A percentile compares a stretch with the other conserved stretches of the same genome.
Conservation (phyloP, 345 rosid genomes). For the Pugionium dolabratum region DNA sequence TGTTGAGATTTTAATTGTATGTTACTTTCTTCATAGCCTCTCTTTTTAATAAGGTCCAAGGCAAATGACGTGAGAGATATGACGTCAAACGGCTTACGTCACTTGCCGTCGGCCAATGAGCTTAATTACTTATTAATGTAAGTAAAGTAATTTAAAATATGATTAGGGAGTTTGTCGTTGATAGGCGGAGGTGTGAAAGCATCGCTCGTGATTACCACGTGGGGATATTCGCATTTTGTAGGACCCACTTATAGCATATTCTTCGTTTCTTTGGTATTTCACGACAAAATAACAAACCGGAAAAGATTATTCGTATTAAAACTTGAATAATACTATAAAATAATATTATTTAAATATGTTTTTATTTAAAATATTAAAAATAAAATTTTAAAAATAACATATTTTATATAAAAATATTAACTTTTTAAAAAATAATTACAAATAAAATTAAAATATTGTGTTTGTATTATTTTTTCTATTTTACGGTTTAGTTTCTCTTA, state of each 20-base stretch:
- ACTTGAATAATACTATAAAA: too few relatives aligned
- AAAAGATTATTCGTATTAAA: too few relatives aligned
- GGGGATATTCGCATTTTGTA: background rate
- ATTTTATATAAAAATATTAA: too few relatives aligned
- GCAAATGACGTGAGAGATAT: constrained; percentile 22
- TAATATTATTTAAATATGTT: too few relatives aligned
- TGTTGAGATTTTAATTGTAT: constrained; percentile 19
- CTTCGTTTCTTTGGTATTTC: too few relatives aligned
- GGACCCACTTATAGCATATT: constrained; percentile 15
- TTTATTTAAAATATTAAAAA: too few relatives aligned
- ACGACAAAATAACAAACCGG: too few relatives aligned
- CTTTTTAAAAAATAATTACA: too few relatives aligned
- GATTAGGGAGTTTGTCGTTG: constrained; percentile 12
- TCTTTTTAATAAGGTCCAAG: constrained; percentile 17
- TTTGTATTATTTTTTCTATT: too few relatives aligned
- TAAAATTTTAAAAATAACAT: too few relatives aligned
- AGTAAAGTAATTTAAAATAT: background rate
- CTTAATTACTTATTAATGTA: background rate
- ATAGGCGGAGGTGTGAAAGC: constrained; percentile 22
- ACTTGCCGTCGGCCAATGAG: constrained; percentile 1
- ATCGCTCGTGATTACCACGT: constrained; percentile 3
- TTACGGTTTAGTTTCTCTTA: too few relatives aligned
- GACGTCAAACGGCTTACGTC: constrained; percentile 22
- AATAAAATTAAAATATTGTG: too few relatives aligned
- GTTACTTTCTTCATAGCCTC: constrained; percentile 16